Conservation (phyloP, 2,329 filamentous ascomycete species). For the Fusarium sp. region DNA sequence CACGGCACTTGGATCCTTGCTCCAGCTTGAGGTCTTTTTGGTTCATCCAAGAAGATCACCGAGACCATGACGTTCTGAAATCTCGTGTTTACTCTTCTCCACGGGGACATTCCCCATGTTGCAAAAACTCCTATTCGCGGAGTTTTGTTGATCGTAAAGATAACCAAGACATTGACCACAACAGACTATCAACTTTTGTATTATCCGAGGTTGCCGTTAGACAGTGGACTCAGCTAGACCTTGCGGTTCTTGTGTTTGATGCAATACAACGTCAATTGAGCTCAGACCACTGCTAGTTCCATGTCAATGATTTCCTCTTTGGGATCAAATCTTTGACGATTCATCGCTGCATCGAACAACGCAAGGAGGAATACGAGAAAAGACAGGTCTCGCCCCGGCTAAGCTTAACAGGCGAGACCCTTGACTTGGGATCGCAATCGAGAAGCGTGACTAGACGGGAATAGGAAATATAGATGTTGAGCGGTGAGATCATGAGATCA, state of each 20-base stretch:
- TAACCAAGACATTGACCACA: not conserved
- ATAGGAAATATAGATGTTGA: not conserved
- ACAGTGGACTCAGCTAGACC: not conserved
- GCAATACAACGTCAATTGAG: conserved; percentile 7
- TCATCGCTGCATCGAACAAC: conserved; percentile 17
- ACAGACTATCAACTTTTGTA: not conserved
- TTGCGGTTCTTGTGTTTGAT: not conserved
- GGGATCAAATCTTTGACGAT: conserved; percentile 6
- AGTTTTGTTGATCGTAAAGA: conserved; percentile 20
- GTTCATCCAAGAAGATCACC: conserved; percentile 3
- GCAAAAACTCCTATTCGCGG: conserved; percentile 28
- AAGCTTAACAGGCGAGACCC: conserved; percentile 22
- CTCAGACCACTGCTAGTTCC: conserved; percentile 24
- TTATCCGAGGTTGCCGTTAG: conserved; percentile 8
- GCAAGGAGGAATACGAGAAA: conserved; percentile 40
- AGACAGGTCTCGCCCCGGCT: conserved; percentile 9
- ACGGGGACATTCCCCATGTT: conserved; percentile 26
- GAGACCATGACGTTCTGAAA: conserved; percentile 26
- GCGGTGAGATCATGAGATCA: conserved; percentile 39
- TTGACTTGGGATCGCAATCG: conserved; percentile 6
- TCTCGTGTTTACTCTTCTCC: conserved; percentile 25
- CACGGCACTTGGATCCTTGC: conserved; percentile 21
- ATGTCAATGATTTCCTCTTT: conserved; percentile 16
- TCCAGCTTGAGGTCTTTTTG: conserved; percentile 11
- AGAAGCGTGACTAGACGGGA: not conserved